Evolutionary conservation across 2,329 filamentous ascomycete species (phyloP), one percentile per base, ranked within the genome.

Genomic region (Claviceps africana): DNA sequence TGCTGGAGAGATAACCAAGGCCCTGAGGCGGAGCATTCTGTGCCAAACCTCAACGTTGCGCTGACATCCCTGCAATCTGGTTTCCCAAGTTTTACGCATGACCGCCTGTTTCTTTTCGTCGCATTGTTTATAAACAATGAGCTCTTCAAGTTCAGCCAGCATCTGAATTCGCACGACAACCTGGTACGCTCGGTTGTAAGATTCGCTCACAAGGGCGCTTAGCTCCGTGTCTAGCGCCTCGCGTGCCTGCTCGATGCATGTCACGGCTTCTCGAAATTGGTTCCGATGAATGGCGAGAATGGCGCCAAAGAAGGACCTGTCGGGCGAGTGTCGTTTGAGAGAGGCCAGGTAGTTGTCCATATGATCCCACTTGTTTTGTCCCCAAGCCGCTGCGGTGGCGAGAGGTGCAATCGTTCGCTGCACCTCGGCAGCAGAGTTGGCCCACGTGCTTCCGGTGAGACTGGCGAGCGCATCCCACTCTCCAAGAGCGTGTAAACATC

Each of bases 81-180:
- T 93, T 69, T 95, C 95, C 93, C 93, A 99, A 1, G 93, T 97
- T 59, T 82, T 78, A 40, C 91, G 83, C 83, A 98, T 89, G 1
- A 88, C 89, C 30, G 85, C 85, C 66, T 93, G 88, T 71, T 93
- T 95, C 62, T 86, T 86, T 10, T 82, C 81, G 59, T 95, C 88
- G 55, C 87, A 87, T 64, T 97, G 90, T 71, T 99, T 98, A 75
- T 98, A 99, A 8, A 85, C 82, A 61, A 98, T 97, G 60, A 98
- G 90, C 65, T 99, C 93, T 65, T 99, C 93, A 3, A 99, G 77
- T 67, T 99, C 93, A 4, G 94, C 93, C 60, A 99, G 81, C 94
- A 98, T 98, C 68, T 99, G 93, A 0, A 98, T 90, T 44, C 93
- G 85, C 46, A 99, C 91, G 54, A 98, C 89, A n/a, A 96, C 91